Conservation (phyloP, 2,329 filamentous ascomycete genomes). For the Aspergillus amoenus region DNA sequence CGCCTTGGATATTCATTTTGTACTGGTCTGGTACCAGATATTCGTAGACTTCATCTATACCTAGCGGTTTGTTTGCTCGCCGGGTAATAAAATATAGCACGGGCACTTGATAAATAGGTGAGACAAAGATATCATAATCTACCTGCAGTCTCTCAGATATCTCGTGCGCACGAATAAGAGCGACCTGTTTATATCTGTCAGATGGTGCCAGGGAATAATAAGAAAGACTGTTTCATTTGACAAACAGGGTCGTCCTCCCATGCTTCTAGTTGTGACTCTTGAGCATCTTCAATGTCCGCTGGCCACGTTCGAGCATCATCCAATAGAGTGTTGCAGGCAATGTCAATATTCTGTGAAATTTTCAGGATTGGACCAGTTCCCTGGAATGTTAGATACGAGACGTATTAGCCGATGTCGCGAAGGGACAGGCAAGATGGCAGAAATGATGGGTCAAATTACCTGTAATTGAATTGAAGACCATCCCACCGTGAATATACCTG, state of each 20-base stretch:
- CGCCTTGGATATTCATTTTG: constrained; percentile 59
- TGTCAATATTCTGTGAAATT: constrained; percentile 28
- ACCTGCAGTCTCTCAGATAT: constrained; percentile 49
- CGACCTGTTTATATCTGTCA: constrained; percentile 42
- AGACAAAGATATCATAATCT: constrained; percentile 72
- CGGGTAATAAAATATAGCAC: constrained; percentile 74
- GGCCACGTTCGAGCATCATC: constrained; percentile 3
- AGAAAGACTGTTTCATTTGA: constrained; percentile 15
- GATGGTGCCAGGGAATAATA: constrained; percentile 6
- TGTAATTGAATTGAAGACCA: constrained; percentile 38
- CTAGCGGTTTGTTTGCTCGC: constrained; percentile 57
- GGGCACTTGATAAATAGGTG: constrained; percentile 71
- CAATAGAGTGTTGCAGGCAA: constrained; percentile 6
- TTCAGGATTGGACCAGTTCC: constrained; percentile 26
- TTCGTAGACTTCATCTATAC: constrained; percentile 69
- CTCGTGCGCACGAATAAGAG: constrained; percentile 36
- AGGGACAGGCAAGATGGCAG: background rate
- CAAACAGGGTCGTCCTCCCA: constrained; percentile 32
- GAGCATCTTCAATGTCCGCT: constrained; percentile 4
- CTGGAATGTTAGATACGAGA: constrained; percentile 23
- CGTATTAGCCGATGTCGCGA: background rate
- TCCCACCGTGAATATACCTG: constrained; percentile 55
- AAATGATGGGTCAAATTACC: constrained; percentile 20
- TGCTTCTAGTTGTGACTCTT: constrained; percentile 22
- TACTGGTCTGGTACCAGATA: constrained; percentile 67